Evolutionary conservation across 768 basidiomycete genomes (phyloP).

Genomic region (Lanmaoa rubissima): DNA sequence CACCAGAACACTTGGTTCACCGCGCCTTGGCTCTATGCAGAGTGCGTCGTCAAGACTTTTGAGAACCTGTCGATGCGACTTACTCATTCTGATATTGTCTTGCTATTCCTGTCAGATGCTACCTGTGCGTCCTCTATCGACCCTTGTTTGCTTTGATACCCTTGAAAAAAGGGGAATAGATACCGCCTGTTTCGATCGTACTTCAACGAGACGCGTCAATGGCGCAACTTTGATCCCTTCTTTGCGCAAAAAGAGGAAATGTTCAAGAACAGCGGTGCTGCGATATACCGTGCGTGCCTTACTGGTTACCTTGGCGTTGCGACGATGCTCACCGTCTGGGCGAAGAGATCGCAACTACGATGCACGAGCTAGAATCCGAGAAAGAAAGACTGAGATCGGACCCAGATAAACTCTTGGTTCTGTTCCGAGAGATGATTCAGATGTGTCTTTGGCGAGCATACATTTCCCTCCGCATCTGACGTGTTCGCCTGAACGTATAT

Average conservation of each 20-base stretch:
- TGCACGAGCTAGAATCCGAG: slow-evolving; percentile 60
- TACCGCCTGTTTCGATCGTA: slow-evolving; percentile 81
- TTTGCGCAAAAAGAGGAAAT: slow-evolving; percentile 72
- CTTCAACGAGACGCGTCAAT: slow-evolving; percentile 64
- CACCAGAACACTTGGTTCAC: slow-evolving; percentile 80
- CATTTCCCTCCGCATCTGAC: not conserved
- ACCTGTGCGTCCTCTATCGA: slow-evolving; percentile 48
- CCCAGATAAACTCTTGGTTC: slow-evolving; percentile 51
- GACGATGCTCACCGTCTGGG: not conserved
- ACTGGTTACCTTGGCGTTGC: not conserved
- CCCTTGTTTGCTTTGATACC: not conserved
- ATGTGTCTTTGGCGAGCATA: slow-evolving; percentile 72
- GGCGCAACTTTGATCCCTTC: slow-evolving; percentile 85
- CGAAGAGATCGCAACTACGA: slow-evolving; percentile 69
- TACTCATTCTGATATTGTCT: not conserved
- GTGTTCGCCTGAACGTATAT: slow-evolving; percentile 1
- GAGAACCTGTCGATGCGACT: not conserved
- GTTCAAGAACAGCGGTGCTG: slow-evolving; percentile 73
- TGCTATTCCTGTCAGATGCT: slow-evolving; percentile 49
- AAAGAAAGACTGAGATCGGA: slow-evolving; percentile 45
- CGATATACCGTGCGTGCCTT: slow-evolving; percentile 66
- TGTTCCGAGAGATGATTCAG: slow-evolving; percentile 85
- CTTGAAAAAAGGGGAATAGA: slow-evolving; percentile 36
- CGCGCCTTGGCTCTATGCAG: slow-evolving; percentile 94
- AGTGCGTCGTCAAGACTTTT: slow-evolving; percentile 48